Conservation (phyloP, 2,329 filamentous ascomycete genomes). For the Alternaria triticimaculans region DNA sequence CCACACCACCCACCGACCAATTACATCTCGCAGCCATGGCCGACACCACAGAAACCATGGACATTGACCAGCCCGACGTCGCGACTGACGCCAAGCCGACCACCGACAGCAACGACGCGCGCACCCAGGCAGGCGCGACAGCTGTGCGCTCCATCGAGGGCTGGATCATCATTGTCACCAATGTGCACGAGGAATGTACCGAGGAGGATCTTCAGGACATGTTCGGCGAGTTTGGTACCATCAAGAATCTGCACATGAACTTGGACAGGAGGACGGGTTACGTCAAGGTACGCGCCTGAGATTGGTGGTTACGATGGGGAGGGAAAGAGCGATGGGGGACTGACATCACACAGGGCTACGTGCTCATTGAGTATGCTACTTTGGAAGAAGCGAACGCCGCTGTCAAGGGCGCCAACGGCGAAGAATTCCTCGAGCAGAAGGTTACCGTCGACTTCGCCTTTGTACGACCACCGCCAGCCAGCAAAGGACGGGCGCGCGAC, state of each 20-base stretch:
- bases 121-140: slow-evolving; percentile 74
- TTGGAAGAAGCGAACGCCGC: slow-evolving; percentile 80
- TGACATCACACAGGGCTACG: slow-evolving; percentile 70
- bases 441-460: slow-evolving; percentile 85
- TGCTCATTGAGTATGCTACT: slow-evolving; percentile 82
- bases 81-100: slow-evolving; percentile 15
- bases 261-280: slow-evolving; percentile 83
- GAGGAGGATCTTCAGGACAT: slow-evolving; percentile 83
- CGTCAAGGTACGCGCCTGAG: slow-evolving; percentile 70
- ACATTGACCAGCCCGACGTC: slow-evolving; percentile 47
- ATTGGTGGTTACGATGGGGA: neutral
- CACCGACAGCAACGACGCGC: slow-evolving; percentile 66
- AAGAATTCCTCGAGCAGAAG: slow-evolving; percentile 81
- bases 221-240: slow-evolving; percentile 84
- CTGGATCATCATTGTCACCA: slow-evolving; percentile 87
- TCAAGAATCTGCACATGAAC: slow-evolving; percentile 86
- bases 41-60: slow-evolving; percentile 52
- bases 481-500: slow-evolving; percentile 54
- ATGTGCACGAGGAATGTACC: slow-evolving; percentile 85
- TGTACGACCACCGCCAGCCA: slow-evolving; percentile 72
- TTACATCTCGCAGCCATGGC: slow-evolving; percentile 46
- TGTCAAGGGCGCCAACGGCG: slow-evolving; percentile 78
- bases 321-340: neutral
- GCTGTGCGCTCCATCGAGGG: slow-evolving; percentile 87
- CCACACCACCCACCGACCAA: slow-evolving; percentile 5